These are phyloP conservation scores for Schizosaccharomyces japonicus DNA, from an alignment of 805 yeast genomes.

Conservation along the genomic window DNA sequence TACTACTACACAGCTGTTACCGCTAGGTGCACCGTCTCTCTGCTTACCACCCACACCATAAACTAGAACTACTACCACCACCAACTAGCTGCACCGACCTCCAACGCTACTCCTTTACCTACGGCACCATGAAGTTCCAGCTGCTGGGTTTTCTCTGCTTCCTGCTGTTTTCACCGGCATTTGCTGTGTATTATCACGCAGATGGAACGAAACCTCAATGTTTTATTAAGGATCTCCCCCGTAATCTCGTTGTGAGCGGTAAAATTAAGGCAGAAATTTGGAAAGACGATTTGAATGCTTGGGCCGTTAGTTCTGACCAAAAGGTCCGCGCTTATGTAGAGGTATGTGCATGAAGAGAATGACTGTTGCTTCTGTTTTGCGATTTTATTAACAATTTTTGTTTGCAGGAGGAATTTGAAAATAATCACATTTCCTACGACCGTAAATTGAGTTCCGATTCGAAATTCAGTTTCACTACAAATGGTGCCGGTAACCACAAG, in stretches of 20 bases:
- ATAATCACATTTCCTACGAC: constrained; percentile 49
- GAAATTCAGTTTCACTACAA: constrained; percentile 57
- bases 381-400: constrained; percentile 11
- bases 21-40: too few relatives aligned
- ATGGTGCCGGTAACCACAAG: constrained; percentile 65
- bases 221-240: constrained; percentile 58
- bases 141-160: background rate
- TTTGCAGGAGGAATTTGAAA: constrained; percentile 52
- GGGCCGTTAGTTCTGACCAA: constrained; percentile 28
- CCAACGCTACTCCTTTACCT: too few relatives aligned
- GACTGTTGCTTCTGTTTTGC: background rate
- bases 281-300: constrained; percentile 26
- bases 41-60: too few relatives aligned
- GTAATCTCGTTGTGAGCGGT: constrained; percentile 61
- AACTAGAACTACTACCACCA: too few relatives aligned
- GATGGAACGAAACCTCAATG: constrained; percentile 57
- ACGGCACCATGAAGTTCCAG: background rate
- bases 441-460: constrained; percentile 40
- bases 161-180: background rate
- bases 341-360: constrained; percentile 15
- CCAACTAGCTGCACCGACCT: too few relatives aligned
- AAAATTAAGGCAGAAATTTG: constrained; percentile 27
- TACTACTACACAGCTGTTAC: too few relatives aligned
- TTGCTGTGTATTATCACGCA: constrained; percentile 54
- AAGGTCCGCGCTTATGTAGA: constrained; percentile 47